Evolutionary conservation across 106 monocot species (phyloP).

Genomic region (Chionographis japonica): DNA sequence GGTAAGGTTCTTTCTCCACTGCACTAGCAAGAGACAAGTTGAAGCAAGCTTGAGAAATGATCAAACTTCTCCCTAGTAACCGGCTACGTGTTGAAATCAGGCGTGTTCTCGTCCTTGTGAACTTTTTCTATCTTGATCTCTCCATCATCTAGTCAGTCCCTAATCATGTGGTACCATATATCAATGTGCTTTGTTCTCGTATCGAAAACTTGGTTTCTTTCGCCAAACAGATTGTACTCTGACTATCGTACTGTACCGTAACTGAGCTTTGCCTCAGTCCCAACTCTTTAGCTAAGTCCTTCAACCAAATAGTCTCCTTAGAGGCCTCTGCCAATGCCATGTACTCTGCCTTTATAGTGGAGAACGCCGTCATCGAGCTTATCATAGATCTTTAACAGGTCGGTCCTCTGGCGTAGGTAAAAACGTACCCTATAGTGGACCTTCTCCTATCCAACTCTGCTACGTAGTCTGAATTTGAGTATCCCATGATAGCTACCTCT

Average conservation of each 20-base stretch:
- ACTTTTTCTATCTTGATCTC: no score
- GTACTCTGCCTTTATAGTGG: not conserved
- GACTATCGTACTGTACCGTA: no score
- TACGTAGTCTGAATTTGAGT: not conserved
- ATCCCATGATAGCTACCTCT: not conserved
- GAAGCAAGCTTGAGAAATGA: no score
- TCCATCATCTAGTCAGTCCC: no score
- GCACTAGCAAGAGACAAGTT: no score
- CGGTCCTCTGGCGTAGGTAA: not conserved
- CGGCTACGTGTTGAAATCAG: no score
- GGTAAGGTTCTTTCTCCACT: no score
- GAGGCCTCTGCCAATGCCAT: not conserved
- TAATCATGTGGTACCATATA: no score
- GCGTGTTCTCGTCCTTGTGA: no score
- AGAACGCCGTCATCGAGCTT: not conserved
- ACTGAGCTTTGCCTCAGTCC: not conserved
- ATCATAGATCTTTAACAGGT: not conserved
- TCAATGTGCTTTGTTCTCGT: no score
- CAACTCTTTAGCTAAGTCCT: not conserved
- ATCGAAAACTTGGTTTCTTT: no score
- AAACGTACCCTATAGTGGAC: not conserved
- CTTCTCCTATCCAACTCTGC: not conserved
- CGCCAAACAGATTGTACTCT: not conserved
- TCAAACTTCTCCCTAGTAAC: no score
- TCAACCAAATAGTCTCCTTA: not conserved